These are phyloP conservation scores for Lachnellula hyalina DNA, from an alignment of 2,329 filamentous ascomycete species.

Conservation along the genomic window DNA sequence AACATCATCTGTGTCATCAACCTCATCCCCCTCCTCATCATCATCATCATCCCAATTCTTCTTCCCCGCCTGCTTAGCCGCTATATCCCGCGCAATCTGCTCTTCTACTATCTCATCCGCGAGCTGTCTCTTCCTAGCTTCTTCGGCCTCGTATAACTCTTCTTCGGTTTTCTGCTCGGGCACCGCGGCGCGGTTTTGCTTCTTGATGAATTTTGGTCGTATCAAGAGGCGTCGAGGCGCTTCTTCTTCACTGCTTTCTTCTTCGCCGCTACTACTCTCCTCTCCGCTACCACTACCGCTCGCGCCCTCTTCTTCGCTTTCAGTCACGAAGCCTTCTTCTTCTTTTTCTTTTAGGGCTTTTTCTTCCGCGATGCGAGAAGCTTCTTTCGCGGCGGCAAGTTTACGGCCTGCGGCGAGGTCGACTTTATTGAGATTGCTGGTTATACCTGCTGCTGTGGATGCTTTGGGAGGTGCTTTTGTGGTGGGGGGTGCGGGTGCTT, in stretches of 20 bases:
- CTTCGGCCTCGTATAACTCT: conserved; percentile 47
- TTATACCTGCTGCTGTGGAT: conserved; percentile 51
- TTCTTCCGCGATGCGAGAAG: conserved; percentile 42
- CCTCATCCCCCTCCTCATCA: conserved; percentile 63
- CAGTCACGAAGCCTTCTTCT: conserved; percentile 60
- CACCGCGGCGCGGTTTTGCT: conserved; percentile 41
- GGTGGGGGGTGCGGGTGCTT: conserved; percentile 29
- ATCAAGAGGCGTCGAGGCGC: conserved; percentile 53
- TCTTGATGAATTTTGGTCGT: conserved; percentile 59
- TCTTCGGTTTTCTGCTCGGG: conserved; percentile 35
- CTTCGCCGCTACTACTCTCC: conserved; percentile 23
- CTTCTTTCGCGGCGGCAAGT: conserved; percentile 43
- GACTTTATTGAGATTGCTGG: conserved; percentile 47
- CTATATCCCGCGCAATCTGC: conserved; percentile 77
- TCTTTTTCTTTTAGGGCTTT: conserved; percentile 37
- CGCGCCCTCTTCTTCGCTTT: conserved; percentile 39
- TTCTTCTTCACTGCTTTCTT: conserved; percentile 50
- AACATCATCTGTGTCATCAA: conserved; percentile 83
- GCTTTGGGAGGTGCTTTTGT: conserved; percentile 47
- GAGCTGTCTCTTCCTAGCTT: conserved; percentile 61
- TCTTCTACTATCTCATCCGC: conserved; percentile 80
- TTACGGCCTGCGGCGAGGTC: conserved; percentile 45
- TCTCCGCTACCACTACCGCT: conserved; percentile 26
- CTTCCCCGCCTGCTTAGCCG: conserved; percentile 67
- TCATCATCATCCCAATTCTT: conserved; percentile 81